These are phyloP conservation scores for Emmonsiellopsis sp. DNA, from an alignment of 2,329 filamentous ascomycete genomes.

Conservation along the genomic window DNA sequence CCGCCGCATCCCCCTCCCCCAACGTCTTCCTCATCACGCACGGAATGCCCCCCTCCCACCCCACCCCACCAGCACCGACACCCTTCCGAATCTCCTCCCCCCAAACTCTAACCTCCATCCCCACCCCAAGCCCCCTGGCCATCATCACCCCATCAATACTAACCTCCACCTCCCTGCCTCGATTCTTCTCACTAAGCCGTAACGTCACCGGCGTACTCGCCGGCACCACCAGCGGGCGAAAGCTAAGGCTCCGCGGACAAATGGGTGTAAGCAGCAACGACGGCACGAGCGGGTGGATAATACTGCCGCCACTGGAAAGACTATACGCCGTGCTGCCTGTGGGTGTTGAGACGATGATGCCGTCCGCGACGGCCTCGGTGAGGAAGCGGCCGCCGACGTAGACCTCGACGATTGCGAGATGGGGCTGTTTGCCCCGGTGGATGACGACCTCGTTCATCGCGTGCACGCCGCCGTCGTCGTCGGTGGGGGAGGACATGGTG, in stretches of 20 bases:
- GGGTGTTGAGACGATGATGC: slow-evolving; percentile 86
- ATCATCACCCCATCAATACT: slow-evolving; percentile 66
- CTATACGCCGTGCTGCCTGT: slow-evolving; percentile 95
- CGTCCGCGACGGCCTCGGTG: slow-evolving; percentile 89
- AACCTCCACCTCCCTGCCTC: slow-evolving; percentile 66
- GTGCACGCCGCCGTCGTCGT: slow-evolving; percentile 41
- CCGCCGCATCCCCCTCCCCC: slow-evolving; percentile 32
- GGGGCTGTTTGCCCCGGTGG: slow-evolving; percentile 80
- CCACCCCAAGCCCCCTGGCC: slow-evolving; percentile 58
- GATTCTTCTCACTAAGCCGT: slow-evolving; percentile 70
- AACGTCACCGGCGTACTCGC: slow-evolving; percentile 52
- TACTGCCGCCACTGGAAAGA: slow-evolving; percentile 82
- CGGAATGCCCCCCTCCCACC: slow-evolving; percentile 71
- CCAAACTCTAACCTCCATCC: slow-evolving; percentile 79
- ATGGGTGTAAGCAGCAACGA: slow-evolving; percentile 88
- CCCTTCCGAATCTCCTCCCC: slow-evolving; percentile 63
- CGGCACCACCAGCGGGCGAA: slow-evolving; percentile 84
- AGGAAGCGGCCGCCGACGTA: slow-evolving; percentile 82
- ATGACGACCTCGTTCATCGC: slow-evolving; percentile 95
- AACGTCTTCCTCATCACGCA: slow-evolving; percentile 66
- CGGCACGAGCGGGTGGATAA: slow-evolving; percentile 86
- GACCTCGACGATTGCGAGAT: slow-evolving; percentile 85
- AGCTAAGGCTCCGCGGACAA: slow-evolving; percentile 83
- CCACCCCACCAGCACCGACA: slow-evolving; percentile 27
- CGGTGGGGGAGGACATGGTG: slow-evolving; percentile 23